Evolutionary conservation across 2,329 filamentous ascomycete species (phyloP).

Genomic region (Cryphonectria radicalis): DNA sequence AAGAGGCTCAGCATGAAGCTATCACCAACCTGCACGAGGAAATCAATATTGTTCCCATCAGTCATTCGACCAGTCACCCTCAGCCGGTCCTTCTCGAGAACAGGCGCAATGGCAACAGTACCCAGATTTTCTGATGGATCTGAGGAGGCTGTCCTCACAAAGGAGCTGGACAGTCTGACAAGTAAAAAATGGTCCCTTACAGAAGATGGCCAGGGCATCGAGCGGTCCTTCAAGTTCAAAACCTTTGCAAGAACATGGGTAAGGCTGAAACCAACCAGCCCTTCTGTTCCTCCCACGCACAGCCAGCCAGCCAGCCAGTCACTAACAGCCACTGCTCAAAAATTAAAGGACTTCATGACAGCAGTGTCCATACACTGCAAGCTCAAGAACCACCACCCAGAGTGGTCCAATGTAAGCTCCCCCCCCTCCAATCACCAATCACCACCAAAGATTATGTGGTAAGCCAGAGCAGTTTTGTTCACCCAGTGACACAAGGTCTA

Average conservation of each 20-base stretch:
- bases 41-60: background rate
- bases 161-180: constrained; percentile 43
- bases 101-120: constrained; percentile 12
- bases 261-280: constrained; percentile 34
- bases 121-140: constrained; percentile 50
- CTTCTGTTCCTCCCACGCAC: background rate
- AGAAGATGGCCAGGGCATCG: constrained; percentile 56
- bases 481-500: constrained; percentile 59
- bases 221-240: constrained; percentile 66
- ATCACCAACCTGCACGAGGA: background rate
- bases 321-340: background rate
- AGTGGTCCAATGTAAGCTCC: constrained; percentile 71
- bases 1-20: background rate
- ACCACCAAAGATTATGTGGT: background rate
- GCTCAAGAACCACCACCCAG: constrained; percentile 71
- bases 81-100: constrained; percentile 12
- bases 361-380: constrained; percentile 70
- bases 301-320: background rate
- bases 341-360: constrained; percentile 76
- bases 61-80: background rate
- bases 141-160: constrained; percentile 44
- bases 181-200: constrained; percentile 55
- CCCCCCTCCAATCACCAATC: background rate
- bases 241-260: constrained; percentile 70
- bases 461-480: background rate